These are phyloP conservation scores for Rhodotorula paludigena DNA, from an alignment of 768 basidiomycete species.

Conservation along the genomic window DNA sequence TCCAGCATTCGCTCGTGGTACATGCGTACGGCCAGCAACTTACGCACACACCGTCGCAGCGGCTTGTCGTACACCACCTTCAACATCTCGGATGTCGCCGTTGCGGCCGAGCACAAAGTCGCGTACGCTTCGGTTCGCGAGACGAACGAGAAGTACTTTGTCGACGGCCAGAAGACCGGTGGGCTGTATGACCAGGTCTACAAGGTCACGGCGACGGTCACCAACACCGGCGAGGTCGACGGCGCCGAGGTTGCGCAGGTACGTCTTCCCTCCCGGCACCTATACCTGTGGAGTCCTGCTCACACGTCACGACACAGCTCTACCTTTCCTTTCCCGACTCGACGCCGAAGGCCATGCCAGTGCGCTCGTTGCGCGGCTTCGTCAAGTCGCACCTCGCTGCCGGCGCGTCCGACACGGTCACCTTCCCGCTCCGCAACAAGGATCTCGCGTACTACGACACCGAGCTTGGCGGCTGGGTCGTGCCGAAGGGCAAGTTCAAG, in stretches of 20 bases:
- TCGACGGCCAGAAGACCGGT: not conserved
- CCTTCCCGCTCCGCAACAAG: conserved; percentile 45
- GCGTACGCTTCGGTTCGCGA: conserved; percentile 13
- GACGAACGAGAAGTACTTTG: conserved; percentile 26
- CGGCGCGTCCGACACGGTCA: conserved; percentile 41
- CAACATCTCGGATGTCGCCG: conserved; percentile 36
- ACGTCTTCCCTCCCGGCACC: too few relatives aligned
- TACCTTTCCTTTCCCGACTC: conserved; percentile 34
- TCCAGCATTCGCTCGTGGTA: too few relatives aligned
- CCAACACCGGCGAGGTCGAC: conserved; percentile 27
- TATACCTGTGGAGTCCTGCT: too few relatives aligned
- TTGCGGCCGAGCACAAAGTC: not conserved
- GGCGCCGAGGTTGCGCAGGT: conserved; percentile 34
- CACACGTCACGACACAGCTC: too few relatives aligned
- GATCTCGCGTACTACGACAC: conserved; percentile 29
- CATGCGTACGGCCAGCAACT: too few relatives aligned
- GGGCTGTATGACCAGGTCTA: conserved; percentile 18
- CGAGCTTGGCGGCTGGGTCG: conserved; percentile 27
- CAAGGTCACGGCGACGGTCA: conserved; percentile 29
- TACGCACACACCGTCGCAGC: too few relatives aligned
- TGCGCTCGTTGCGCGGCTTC: conserved; percentile 42
- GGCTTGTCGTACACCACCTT: too few relatives aligned
- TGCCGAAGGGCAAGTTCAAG: conserved; percentile 35
- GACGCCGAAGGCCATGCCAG: conserved; percentile 24
- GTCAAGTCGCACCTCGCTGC: conserved; percentile 37